Base-by-base conservation (phyloP, 768 basidiomycete species). In the Tephrocybe sp. region DNA sequence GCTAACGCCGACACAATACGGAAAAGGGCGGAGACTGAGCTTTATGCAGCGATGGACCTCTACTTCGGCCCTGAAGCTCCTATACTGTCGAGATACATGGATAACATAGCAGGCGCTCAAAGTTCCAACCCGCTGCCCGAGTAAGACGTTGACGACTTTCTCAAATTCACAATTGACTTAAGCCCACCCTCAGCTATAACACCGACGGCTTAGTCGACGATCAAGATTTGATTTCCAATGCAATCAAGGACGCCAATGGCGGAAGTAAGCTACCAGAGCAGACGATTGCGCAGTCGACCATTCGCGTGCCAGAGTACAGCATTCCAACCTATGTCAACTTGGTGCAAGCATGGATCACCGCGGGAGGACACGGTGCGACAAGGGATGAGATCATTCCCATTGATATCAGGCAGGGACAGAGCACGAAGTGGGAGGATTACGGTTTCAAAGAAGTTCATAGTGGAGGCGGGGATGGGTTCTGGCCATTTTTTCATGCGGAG, bases 371-470 rank as follows among this genome's bases (percentile, higher is more conserved):
- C 17, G 51, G 46, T 2, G 42, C 42, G 9, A 31, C 49, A 36
- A 30, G 35, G 9, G 51, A 52, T 31, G 32, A 47, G 45, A 30
- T 52, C 20, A 40, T 52, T 26, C 36, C 44, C 22, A 47, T 46
- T 23, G 35, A 52, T 33, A 40, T 52, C 43, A 40, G 30, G 19
- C 45, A 47, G 38, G 51, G 51, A 39, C 33, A n/a, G 45, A 30
- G 40, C 13, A 52, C 51, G 33, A 39, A 2, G 2, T 52, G 51
- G 51, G 38, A 40, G 35, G 51, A 52, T 39, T 46, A 52, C 36
- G 51, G 51, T 26, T 47, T 46, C 38, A 48, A 48, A 19, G 30
- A 47, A 46, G 38, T 46, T 30, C n/a, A 22, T 22, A 43, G 42
- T 23, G 43, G 43, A 6, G 51, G 51, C 12, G 36, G 46, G 16